Conservation (phyloP, 75 land plant species). For the Cryptomeria japonica region DNA sequence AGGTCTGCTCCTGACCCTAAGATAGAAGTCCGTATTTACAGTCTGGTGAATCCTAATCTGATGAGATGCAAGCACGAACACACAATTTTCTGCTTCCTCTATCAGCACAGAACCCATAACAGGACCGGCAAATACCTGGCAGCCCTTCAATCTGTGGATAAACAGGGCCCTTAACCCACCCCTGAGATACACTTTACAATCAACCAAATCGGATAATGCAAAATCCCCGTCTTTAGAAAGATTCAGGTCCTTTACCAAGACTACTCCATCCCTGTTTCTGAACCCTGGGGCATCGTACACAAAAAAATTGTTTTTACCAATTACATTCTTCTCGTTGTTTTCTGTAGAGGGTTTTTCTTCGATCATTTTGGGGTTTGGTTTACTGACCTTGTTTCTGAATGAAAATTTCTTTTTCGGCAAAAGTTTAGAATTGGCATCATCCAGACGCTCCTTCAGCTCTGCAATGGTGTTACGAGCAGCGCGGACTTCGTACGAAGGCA, state of each 20-base stretch:
- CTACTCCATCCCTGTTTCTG: constrained; percentile 21
- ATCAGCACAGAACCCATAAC: constrained; percentile 80
- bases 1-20: constrained; percentile 87
- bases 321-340: not conserved
- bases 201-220: constrained; percentile 56
- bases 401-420: constrained; percentile 88
- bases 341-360: not conserved
- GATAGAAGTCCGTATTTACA: constrained; percentile 70
- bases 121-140: constrained; percentile 80
- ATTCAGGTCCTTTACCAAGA: constrained; percentile 47
- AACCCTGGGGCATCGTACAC: constrained; percentile 29
- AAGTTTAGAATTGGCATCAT: constrained; percentile 31
- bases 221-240: constrained; percentile 47
- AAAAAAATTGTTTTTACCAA: not conserved
- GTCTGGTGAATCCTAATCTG: constrained; percentile 90
- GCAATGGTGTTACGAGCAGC: constrained; percentile 59
- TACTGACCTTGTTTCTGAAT: constrained; percentile 54
- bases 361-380: not conserved
- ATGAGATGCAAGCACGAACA: constrained; percentile 87
- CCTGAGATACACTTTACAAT: constrained; percentile 60
- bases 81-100: constrained; percentile 68
- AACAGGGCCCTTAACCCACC: constrained; percentile 67
- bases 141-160: constrained; percentile 55
- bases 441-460: constrained; percentile 56
- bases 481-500: constrained; percentile 81